Evolutionary conservation across 192 early-diverging fungal species (phyloP), one percentile per base, ranked within the genome.

Genomic region (Rhizoclosmatium sp.): DNA sequence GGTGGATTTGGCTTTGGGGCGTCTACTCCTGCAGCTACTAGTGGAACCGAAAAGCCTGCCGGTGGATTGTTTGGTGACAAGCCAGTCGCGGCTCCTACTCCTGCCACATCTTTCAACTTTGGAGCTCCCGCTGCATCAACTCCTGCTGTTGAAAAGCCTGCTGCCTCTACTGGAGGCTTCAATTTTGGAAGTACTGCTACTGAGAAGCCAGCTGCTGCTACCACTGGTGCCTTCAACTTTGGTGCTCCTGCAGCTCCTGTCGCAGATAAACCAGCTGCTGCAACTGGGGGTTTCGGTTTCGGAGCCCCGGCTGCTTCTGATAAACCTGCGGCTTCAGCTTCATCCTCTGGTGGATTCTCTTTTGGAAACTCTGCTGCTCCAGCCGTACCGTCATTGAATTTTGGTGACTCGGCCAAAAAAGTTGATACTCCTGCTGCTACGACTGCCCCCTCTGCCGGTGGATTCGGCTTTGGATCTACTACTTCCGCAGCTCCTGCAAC

Each of bases 141-240:
- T 21, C 40, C 66, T 68, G 66, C 66, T 4, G 44, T 42, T 10
- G 72, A 71, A 71, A 59, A 58, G 31, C 67, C 62, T 12, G 40
- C 61, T 23, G 61, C 4, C 1, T 21, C 42, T 44, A 9, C 40
- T 41, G 65, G 65, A 4, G 65, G 65, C 0, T 68, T 71, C n/a
- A 56, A 31, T 39, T 71, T 71, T 54, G 49, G 12, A 42, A 42
- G 10, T 16, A 42, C 67, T 7, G 31, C 47, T 14, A 10, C 67
- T 9, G 14, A 4, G 16, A 42, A 19, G 7, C 5, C 21, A 21
- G 9, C 64, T 9, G 39, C 64, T 65, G 67, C 67, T 10, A 42
- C 44, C 5, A 0, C 40, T 9, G 21, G 47, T 47, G 47, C 10
- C 7, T 69, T 47, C 47, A 21, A 9, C 16, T 47, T 42, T 40